These are phyloP conservation scores for Pleurotus cornucopiae DNA, from an alignment of 768 basidiomycete genomes.

Conservation along the genomic window DNA sequence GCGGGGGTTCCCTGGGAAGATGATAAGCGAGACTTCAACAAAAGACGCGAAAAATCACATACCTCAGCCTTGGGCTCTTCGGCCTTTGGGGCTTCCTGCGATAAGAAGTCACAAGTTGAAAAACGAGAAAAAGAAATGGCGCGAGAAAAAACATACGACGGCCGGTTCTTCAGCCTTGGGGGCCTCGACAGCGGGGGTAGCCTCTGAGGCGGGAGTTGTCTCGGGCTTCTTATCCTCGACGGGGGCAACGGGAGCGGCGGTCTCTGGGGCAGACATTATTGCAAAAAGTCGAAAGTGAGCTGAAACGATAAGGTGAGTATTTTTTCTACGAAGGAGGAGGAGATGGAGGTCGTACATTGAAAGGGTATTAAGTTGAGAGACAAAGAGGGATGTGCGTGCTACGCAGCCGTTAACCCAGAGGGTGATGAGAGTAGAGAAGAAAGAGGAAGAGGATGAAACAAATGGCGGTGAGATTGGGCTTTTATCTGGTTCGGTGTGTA, in stretches of 20 bases:
- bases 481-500: constrained; percentile 13
- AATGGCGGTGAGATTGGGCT: constrained; percentile 22
- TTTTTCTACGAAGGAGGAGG: constrained; percentile 25
- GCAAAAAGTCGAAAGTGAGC: constrained; percentile 53
- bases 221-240: constrained; percentile 51
- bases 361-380: constrained; percentile 39
- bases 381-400: constrained; percentile 56
- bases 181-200: constrained; percentile 30
- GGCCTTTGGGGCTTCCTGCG: constrained; percentile 35
- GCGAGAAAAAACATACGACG: constrained; percentile 19
- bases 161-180: constrained; percentile 39
- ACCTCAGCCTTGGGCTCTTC: constrained; percentile 35
- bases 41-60: constrained; percentile 3
- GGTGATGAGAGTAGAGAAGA: constrained; percentile 55
- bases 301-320: constrained; percentile 19
- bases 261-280: constrained; percentile 84
- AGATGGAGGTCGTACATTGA: constrained; percentile 45
- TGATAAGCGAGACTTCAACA: not conserved
- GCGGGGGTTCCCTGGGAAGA: constrained; percentile 31
- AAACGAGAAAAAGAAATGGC: constrained; percentile 7
- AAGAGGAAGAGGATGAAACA: constrained; percentile 41
- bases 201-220: constrained; percentile 25
- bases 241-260: constrained; percentile 37
- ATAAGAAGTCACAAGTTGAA: not conserved
- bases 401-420: constrained; percentile 45